Conservation (phyloP, 1,284 basidiomycete species). For the Cryptococcus sp. region DNA sequence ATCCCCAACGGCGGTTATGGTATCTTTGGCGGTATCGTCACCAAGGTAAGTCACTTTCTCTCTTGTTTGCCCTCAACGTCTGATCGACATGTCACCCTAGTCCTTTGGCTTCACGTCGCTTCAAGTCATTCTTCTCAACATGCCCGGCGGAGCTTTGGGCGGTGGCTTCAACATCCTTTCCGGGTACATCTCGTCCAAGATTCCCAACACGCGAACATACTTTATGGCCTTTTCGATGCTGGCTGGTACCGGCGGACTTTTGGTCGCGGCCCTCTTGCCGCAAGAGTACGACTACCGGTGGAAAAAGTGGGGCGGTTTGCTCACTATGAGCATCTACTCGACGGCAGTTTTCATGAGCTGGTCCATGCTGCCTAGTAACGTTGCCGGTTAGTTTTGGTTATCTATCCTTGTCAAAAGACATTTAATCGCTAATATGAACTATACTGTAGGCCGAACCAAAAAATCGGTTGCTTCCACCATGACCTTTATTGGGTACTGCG, state of each 20-base stretch:
- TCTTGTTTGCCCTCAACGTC: constrained; percentile 3
- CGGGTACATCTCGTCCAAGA: neutral
- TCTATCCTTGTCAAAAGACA: neutral
- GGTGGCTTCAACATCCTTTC: constrained; percentile 9
- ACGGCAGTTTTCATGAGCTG: constrained; percentile 7
- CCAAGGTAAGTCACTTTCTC: constrained; percentile 8
- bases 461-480: constrained; percentile 3
- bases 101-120: constrained; percentile 9
- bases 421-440: neutral
- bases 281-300: constrained; percentile 9
- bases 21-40: constrained; percentile 20
- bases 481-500: constrained; percentile 8
- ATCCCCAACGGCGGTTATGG: constrained; percentile 26
- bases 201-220: constrained; percentile 8
- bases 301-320: constrained; percentile 10
- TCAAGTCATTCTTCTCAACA: constrained; percentile 8
- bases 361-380: constrained; percentile 7
- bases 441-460: constrained; percentile 7
- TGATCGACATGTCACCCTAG: neutral
- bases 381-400: constrained; percentile 1
- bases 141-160: constrained; percentile 5
- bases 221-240: constrained; percentile 11
- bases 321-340: constrained; percentile 6
- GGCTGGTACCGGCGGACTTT: constrained; percentile 5
- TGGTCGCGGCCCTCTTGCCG: constrained; percentile 6